phyloP scores from a whole-genome alignment of 2,329 filamentous ascomycete species.

The Fusarium brachygibbosum region DNA sequence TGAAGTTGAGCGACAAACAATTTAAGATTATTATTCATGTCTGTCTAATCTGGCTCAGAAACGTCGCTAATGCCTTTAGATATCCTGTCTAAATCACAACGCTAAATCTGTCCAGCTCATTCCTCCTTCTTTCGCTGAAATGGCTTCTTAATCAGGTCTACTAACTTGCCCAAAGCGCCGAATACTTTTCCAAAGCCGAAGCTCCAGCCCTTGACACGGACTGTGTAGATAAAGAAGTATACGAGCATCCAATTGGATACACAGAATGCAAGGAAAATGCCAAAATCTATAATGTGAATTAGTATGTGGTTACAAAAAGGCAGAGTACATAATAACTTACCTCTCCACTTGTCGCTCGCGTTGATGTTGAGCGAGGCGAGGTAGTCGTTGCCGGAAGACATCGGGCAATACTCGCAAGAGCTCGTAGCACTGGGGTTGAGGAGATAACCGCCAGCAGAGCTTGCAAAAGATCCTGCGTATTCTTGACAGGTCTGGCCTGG shows the following conservation, averaged over 20 bases:
- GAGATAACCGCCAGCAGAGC: constrained; percentile 69
- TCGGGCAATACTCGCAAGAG: constrained; percentile 79
- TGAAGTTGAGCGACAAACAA: background rate
- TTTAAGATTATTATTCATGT: background rate
- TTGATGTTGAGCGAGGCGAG: constrained; percentile 67
- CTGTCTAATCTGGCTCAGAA: background rate
- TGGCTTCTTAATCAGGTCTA: constrained; percentile 38
- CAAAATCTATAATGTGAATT: constrained; percentile 62
- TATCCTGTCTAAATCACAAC: background rate
- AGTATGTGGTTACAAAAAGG: background rate
- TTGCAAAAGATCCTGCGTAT: constrained; percentile 72
- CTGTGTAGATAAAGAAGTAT: constrained; percentile 83
- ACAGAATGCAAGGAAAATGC: constrained; percentile 79
- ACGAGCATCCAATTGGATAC: constrained; percentile 78
- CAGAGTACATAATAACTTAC: constrained; percentile 2
- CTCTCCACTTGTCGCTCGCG: constrained; percentile 72
- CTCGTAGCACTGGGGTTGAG: constrained; percentile 69
- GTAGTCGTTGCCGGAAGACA: constrained; percentile 70
- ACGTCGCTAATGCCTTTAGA: background rate
- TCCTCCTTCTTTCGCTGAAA: constrained; percentile 38
- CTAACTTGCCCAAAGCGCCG: constrained; percentile 37
- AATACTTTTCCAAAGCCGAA: constrained; percentile 71
- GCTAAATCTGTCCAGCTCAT: background rate
- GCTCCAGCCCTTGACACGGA: constrained; percentile 76
- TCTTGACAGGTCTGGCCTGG: constrained; percentile 72